Base-by-base conservation (phyloP, 2,329 filamentous ascomycete species). In the Claviceps digitariae region DNA sequence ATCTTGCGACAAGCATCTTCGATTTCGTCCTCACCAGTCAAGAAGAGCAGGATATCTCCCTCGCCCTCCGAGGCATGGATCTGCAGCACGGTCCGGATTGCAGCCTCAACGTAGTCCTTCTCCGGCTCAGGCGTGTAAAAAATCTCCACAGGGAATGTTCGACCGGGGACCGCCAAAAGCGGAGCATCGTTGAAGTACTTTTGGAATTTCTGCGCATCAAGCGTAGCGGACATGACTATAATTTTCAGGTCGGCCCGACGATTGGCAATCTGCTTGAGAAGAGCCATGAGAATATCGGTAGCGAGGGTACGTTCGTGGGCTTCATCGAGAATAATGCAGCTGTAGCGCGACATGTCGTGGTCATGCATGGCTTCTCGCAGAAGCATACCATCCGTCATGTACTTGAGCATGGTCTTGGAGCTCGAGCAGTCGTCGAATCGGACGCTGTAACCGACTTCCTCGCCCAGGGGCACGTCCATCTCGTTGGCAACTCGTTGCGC, bases 331-430 rank as follows among this genome's bases (percentile, higher is more conserved):
- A 98, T 97, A 66, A 98, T 97, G 63, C 88, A 94, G 75, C 89
- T 93, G 73, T 98, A 98, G 52, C 90, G 86, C 50, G 80, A 84
- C 72, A 98, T 81, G 61, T 94, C 81, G 64, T 90, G 87, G 68
- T 98, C 93, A 70, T 96, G 84, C 84, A 98, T 95, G 54, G 93
- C 90, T 72, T 98, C 93, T 64, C 93, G 78, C 64, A 97, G 77
- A 63, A 98, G 82, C 86, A 98, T 97, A 81, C 94, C 94, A 66
- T 98, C 93, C 46, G 94, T 98, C 93, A 98, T 98, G 76, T 98
- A 98, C 75, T 98, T 98, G 66, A 98, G 81, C 56, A 94, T 81
- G 1, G 93, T 98, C 69, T 87, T 90, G 54, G 83, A 81, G 50
- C 86, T 81, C 1, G 93, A 97, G 73, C 83, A 87, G 68, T 98